Conservation (phyloP, 257 asterid species). For the Solanum pimpinellifolium region DNA sequence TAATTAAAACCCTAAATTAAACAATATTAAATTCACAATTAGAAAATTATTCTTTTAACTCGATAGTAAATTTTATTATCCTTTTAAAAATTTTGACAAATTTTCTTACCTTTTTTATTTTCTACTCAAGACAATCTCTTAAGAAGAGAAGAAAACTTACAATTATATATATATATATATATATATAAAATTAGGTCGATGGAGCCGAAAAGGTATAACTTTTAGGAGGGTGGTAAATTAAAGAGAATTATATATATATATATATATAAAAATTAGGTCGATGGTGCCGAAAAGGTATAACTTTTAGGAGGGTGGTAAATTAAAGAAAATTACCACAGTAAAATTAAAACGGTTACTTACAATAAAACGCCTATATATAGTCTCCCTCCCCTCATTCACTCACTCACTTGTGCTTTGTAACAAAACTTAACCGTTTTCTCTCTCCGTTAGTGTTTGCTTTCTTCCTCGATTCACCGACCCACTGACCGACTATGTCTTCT, state of each 20-base stretch:
- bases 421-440: background rate
- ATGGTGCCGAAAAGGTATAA: background rate
- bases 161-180: no score
- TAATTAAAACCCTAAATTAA: no score
- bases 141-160: background rate
- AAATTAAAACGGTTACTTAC: background rate
- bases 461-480: background rate
- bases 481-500: conserved; percentile 9
- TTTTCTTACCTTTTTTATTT: accelerated
- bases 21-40: no score
- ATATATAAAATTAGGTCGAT: background rate
- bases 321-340: background rate
- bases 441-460: background rate
- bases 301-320: background rate
- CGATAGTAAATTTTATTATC: no score
- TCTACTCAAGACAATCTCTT: no score
- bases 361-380: background rate
- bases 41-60: no score
- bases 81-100: background rate
- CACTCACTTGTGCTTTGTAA: no score
- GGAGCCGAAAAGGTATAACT: background rate
- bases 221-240: background rate
- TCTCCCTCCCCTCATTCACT: background rate
- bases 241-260: background rate
- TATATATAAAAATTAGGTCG: background rate